These are phyloP conservation scores for Backusella parvicylindrica DNA, from an alignment of 192 early-diverging fungal species.

Conservation along the genomic window DNA sequence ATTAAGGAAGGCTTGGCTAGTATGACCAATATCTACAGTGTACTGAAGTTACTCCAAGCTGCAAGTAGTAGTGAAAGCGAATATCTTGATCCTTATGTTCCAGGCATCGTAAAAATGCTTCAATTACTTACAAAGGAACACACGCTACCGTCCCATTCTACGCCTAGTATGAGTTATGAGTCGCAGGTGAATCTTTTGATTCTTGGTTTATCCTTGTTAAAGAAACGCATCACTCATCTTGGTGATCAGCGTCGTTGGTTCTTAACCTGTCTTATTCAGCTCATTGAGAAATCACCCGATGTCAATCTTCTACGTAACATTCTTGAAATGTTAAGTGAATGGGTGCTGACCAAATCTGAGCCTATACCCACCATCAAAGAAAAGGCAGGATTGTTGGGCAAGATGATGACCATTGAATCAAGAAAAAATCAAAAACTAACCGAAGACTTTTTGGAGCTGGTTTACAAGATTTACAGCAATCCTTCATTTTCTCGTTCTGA, in stretches of 20 bases:
- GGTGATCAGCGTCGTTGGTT: conserved; percentile 87
- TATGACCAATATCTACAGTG: conserved; percentile 60
- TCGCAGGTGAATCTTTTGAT: conserved; percentile 49
- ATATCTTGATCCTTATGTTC: conserved; percentile 65
- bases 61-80: conserved; percentile 56
- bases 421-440: conserved; percentile 65
- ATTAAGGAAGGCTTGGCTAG: conserved; percentile 66
- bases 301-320: conserved; percentile 67
- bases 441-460: conserved; percentile 86
- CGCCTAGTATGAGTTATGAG: conserved; percentile 37
- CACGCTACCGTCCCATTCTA: conserved; percentile 43
- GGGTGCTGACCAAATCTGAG: conserved; percentile 77
- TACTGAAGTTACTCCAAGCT: conserved; percentile 65
- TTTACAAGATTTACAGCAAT: conserved; percentile 85
- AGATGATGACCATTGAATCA: conserved; percentile 86
- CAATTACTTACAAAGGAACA: conserved; percentile 86
- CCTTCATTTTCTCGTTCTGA: conserved; percentile 83
- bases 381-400: conserved; percentile 85
- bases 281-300: conserved; percentile 82
- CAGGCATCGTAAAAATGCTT: conserved; percentile 77
- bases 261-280: conserved; percentile 71
- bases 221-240: conserved; percentile 60
- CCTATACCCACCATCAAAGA: conserved; percentile 96
- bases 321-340: conserved; percentile 80
- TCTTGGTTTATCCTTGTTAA: conserved; percentile 48